Evolutionary conservation across 75 land plant genomes (phyloP).

Genomic region (Selaginella tamariscina): DNA sequence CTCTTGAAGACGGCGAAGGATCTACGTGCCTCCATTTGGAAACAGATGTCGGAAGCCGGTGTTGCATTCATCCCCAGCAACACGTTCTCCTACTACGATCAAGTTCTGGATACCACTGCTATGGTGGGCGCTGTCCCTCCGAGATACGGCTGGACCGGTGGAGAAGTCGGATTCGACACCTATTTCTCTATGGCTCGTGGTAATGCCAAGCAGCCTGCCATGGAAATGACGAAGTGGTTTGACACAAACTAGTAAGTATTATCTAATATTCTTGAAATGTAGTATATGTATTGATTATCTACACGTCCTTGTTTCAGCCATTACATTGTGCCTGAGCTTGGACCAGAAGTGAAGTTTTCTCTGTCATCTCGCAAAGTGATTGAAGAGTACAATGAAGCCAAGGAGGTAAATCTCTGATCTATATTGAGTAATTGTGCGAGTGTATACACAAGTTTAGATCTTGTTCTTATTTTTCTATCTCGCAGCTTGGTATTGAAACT

Average conservation of each 20-base stretch:
- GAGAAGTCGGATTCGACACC: constrained; percentile 6
- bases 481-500: constrained; percentile 12
- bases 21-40: constrained; percentile 66
- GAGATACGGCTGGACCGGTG: constrained; percentile 7
- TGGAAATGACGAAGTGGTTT: constrained; percentile 14
- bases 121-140: constrained; percentile 9
- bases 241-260: constrained; percentile 12
- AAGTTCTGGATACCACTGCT: constrained; percentile 21
- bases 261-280: background rate
- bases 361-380: constrained; percentile 6
- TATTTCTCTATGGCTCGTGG: constrained; percentile 9
- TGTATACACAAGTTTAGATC: background rate
- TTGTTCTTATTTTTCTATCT: background rate
- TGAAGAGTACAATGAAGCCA: constrained; percentile 7
- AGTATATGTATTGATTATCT: too few relatives aligned
- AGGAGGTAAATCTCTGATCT: background rate
- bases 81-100: constrained; percentile 57
- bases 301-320: constrained; percentile 3
- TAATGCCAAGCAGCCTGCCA: constrained; percentile 4
- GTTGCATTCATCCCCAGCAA: constrained; percentile 58
- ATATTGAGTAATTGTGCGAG: background rate
- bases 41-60: constrained; percentile 51
- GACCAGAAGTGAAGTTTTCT: background rate
- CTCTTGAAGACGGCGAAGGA: constrained; percentile 51
- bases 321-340: constrained; percentile 8